Percentiles rank a stretch among this genome's conserved stretches.
Conservation (phyloP, 495 filamentous ascomycete species). For the Friedmanniomyces simplex region DNA sequence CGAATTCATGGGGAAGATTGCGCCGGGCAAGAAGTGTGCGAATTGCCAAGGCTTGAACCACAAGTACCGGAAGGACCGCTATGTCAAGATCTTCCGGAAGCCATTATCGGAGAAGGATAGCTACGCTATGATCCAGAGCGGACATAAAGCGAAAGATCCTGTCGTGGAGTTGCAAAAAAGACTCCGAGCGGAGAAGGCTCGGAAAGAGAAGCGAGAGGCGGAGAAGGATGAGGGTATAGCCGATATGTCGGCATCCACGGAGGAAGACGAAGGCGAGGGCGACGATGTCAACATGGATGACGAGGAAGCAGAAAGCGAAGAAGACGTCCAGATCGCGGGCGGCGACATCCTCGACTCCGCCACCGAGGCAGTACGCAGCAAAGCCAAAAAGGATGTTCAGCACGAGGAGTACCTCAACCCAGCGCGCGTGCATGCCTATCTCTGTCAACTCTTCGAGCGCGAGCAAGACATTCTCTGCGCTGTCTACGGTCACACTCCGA, state of each 20-base stretch:
- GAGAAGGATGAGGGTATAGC: constrained; percentile 75
- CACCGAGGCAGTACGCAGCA: constrained; percentile 24
- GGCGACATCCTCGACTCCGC: constrained; percentile 16
- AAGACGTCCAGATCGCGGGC: constrained; percentile 35
- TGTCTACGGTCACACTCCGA: constrained; percentile 59
- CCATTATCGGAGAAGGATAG: constrained; percentile 58
- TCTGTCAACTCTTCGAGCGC: constrained; percentile 73
- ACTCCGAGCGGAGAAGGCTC: constrained; percentile 14
- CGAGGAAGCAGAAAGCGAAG: constrained; percentile 39
- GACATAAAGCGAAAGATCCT: constrained; percentile 57
- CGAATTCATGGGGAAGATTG: constrained; percentile 64
- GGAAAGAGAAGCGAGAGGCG: constrained; percentile 25
- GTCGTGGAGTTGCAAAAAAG: constrained; percentile 31
- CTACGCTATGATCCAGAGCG: constrained; percentile 59
- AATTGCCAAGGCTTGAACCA: constrained; percentile 59
- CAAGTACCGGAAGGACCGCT: constrained; percentile 71
- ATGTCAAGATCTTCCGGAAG: constrained; percentile 87
- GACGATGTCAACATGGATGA: constrained; percentile 36
- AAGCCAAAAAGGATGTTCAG: constrained; percentile 17
- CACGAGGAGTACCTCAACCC: constrained; percentile 59
- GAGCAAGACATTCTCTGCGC: constrained; percentile 71
- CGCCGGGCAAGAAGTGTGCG: constrained; percentile 52
- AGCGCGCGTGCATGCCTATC: constrained; percentile 61
- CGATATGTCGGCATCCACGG: constrained; percentile 44
- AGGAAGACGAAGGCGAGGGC: constrained; percentile 35